Base-by-base conservation (phyloP, 2,329 filamentous ascomycete species). In the Colletotrichum sp. region DNA sequence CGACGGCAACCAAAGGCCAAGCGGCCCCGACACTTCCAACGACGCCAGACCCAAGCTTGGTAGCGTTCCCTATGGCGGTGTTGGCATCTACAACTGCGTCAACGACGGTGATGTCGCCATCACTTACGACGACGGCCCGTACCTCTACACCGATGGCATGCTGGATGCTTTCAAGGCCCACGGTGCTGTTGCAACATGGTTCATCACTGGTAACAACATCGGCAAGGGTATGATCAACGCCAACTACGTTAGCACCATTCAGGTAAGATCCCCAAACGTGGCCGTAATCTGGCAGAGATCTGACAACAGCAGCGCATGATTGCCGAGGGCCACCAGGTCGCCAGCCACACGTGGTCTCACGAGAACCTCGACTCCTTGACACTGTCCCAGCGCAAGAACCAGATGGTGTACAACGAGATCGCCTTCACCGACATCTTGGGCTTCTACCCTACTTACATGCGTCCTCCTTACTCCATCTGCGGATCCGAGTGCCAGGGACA, bases 301-400 rank as follows among this genome's bases (percentile, higher is more conserved):
- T 75, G 9, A 75, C 68, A 9, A 9, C 6, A 6, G 75, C 81
- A 87, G 78, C 83, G 85, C 24, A 88, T 89, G 85, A 78, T 85
- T 63, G 78, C 78, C 6, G 83, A 85, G 39, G 87, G 88, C n/a
- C 88, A 89, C 77, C 88, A 90, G 71, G 81, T 90, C 55, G 88
- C 83, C 55, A 86, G 85, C 71, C 88, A 90, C 78, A 88, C 87
- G 2, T 89, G 85, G 85, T 85, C 85, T 9, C 88, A 89, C 78
- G 80, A 84, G 68, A 84, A 89, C 76, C 81, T 88, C 6, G 83
- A 81, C 63, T 77, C 80, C 28, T 74, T 88, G 71, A 82, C 79
- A 5, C 81, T 82, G 6, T 71, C 79, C 13, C 83, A 84, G 71
- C 82, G 84, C 48, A 79, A 78, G 26, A 78, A 83, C 62, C 85